phyloP scores from a whole-genome alignment of 768 basidiomycete genomes.

The Russula compacta region DNA sequence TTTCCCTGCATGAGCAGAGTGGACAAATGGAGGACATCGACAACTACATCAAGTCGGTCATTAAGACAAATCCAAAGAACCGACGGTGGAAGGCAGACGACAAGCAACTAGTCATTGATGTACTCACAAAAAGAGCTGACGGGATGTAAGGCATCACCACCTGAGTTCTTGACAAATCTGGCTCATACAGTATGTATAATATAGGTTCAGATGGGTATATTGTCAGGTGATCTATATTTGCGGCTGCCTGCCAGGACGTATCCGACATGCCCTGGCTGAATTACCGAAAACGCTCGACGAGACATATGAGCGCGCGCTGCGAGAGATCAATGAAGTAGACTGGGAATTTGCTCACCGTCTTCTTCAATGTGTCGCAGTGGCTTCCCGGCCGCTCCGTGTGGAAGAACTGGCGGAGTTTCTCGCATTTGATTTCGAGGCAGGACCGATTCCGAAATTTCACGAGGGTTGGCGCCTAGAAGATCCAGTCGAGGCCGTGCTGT shows the following conservation, averaged over 20 bases:
- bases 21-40: not conserved
- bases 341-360: not conserved
- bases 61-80: not conserved
- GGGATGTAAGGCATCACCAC: not conserved
- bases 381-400: not conserved
- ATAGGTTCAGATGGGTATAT: not conserved
- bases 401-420: not conserved
- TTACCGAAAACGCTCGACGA: not conserved
- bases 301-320: not conserved
- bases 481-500: not conserved
- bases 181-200: not conserved
- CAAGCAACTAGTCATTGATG: not conserved
- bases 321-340: not conserved
- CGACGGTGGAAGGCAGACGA: not conserved
- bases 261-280: not conserved
- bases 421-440: not conserved
- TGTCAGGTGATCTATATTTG: not conserved
- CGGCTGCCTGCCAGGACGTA: not conserved
- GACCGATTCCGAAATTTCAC: not conserved
- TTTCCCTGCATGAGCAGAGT: not conserved
- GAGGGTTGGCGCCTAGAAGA: not conserved
- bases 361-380: not conserved
- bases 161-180: not conserved
- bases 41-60: not conserved
- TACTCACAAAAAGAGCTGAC: not conserved